Conservation (phyloP, 2,329 filamentous ascomycete genomes). For the Colletotrichum higginsianum region DNA sequence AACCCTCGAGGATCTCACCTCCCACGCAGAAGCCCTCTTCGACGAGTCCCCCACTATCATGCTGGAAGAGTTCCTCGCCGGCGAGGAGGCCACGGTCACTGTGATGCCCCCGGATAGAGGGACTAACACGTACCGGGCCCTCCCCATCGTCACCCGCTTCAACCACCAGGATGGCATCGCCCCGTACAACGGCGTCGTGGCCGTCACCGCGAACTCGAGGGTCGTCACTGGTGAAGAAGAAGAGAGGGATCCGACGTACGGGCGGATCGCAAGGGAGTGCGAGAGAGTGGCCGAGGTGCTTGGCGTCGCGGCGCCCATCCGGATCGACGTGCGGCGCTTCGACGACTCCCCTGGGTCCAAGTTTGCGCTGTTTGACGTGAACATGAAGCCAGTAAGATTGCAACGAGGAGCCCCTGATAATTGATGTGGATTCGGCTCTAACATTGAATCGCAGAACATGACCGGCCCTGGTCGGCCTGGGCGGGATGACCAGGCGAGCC, state of each 20-base stretch:
- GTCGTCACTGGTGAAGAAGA: slow-evolving; percentile 52
- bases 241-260: slow-evolving; percentile 50
- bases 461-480: slow-evolving; percentile 62
- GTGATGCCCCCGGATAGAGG: slow-evolving; percentile 62
- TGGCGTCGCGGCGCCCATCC: slow-evolving; percentile 59
- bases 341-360: slow-evolving; percentile 44
- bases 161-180: slow-evolving; percentile 64
- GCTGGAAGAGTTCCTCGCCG: slow-evolving; percentile 63
- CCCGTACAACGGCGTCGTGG: slow-evolving; percentile 64
- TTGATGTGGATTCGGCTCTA: background rate
- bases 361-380: slow-evolving; percentile 66
- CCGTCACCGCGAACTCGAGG: slow-evolving; percentile 63
- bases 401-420: fast-evolving
- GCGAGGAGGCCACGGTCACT: slow-evolving; percentile 65
- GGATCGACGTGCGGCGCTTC: slow-evolving; percentile 62
- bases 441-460: slow-evolving; percentile 44
- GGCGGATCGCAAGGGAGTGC: slow-evolving; percentile 54
- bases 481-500: slow-evolving; percentile 62
- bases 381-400: slow-evolving; percentile 64
- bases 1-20: slow-evolving; percentile 47
- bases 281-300: slow-evolving; percentile 57
- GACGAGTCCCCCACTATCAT: slow-evolving; percentile 56
- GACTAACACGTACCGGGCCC: slow-evolving; percentile 49
- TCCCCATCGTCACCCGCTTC: slow-evolving; percentile 62
- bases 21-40: slow-evolving; percentile 54